Evolutionary conservation across 352 stramenopile species (phyloP), one percentile per base, ranked within the genome.

Genomic region (Phytophthora syringae): DNA sequence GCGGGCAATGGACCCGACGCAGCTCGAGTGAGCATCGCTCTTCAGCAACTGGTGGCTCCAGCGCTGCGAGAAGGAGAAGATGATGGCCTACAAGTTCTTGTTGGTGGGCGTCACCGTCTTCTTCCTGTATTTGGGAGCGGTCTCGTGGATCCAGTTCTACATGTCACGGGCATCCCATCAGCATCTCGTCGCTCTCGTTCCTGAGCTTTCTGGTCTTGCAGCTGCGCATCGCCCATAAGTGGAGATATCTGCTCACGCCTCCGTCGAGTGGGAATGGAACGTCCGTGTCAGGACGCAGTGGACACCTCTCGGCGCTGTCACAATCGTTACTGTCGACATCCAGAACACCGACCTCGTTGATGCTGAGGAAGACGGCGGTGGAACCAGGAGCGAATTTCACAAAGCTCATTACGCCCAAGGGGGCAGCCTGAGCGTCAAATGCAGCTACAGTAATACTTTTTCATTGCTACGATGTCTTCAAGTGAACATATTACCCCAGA

Each of bases 91-190:
- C 80, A 86, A 87, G 63, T 82, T 92, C 55, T 75, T 94, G 72
- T 70, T 85, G 34, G 45, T 83, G 5, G 85, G 85, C 40, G 72
- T 92, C 48, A 69, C 80, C 27, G 61, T 88, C 50, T 94, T 92
- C 73, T 90, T 92, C 63, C 67, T 90, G 15, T 89, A 89, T 50
- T 59, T 94, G 11, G 77, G 70, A 1, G 43, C 76, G 7, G 60
- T 91, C n/a, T 68, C 69, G 22, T 92, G 85, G 85, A 77, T 94
- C 53, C 81, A 91, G 57, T 94, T 91, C 68, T 67, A 80, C 61
- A 69, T 66, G 56, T 87, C 75, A 64, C 57, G 5, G 77, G 59
- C 24, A 74, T 81, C 64, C 77, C 3, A 43, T 66, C 6, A 84
- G 55, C 30, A 82, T 94, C 53, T 80, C 68, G 21, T 55, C 77